Evolutionary conservation across 208 protist genomes (phyloP).

Genomic region (Acanthamoeba castellanii): DNA sequence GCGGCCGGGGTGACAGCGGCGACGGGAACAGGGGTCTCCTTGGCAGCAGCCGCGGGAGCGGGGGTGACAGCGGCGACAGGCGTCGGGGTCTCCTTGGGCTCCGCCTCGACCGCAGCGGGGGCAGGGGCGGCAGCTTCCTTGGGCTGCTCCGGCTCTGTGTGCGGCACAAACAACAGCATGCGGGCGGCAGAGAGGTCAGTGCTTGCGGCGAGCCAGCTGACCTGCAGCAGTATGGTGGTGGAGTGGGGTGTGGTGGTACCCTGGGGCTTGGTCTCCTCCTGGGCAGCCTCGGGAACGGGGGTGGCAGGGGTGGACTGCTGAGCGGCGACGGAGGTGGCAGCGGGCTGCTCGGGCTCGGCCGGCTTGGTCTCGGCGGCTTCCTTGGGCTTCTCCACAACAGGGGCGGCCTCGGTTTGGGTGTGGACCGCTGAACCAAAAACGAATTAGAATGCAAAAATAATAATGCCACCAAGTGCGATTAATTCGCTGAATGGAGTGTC

Average conservation of each 20-base stretch:
- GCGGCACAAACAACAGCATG: too few relatives aligned
- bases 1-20: not conserved
- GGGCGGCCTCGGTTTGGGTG: not conserved
- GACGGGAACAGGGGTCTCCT: too few relatives aligned
- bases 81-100: too few relatives aligned
- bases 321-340: too few relatives aligned
- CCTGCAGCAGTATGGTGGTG: too few relatives aligned
- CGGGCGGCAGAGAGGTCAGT: too few relatives aligned
- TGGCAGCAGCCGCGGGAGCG: too few relatives aligned
- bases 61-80: too few relatives aligned
- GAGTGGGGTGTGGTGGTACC: not conserved
- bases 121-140: not conserved
- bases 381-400: not conserved
- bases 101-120: too few relatives aligned
- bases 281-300: not conserved
- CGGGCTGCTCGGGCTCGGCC: conserved; percentile 14
- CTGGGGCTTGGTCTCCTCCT: conserved; percentile 8
- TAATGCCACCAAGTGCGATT: not conserved
- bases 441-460: not conserved
- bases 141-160: not conserved
- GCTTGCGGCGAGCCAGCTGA: too few relatives aligned
- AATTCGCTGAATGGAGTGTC: not conserved
- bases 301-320: not conserved
- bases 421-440: not conserved
- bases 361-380: conserved; percentile 17